Conservation (phyloP, 1,139 yeast genomes). For the Pichia sp. region DNA sequence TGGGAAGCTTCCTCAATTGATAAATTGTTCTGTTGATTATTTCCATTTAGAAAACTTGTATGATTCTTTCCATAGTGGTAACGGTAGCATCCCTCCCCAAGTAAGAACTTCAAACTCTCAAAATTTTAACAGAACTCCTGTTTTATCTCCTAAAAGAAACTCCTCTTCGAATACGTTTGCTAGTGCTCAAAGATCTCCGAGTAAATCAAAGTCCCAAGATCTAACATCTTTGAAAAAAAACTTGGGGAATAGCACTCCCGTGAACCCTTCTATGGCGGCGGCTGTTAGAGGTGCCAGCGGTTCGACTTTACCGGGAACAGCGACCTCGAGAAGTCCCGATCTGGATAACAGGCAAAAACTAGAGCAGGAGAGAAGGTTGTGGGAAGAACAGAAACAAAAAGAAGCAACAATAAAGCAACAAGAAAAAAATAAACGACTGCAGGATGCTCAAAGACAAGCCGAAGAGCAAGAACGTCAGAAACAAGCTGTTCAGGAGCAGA, state of each 20-base stretch:
- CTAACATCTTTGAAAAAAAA: constrained; percentile 7
- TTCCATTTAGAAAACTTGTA: constrained; percentile 26
- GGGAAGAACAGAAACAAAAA: constrained; percentile 7
- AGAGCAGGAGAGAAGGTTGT: constrained; percentile 9
- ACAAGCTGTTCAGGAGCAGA: constrained; percentile 5
- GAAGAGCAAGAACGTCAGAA: not conserved
- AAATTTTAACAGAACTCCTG: not conserved
- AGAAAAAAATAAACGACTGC: not conserved
- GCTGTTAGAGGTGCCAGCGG: constrained; percentile 10
- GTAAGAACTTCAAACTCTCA: not conserved
- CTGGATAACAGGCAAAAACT: constrained; percentile 7
- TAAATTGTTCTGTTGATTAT: constrained; percentile 38
- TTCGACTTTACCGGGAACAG: constrained; percentile 5
- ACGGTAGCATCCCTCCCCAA: not conserved
- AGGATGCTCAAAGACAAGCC: not conserved
- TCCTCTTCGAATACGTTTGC: constrained; percentile 7
- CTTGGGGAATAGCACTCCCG: constrained; percentile 5
- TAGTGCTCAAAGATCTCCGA: constrained; percentile 12
- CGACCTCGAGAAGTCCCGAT: constrained; percentile 7
- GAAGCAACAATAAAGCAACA: not conserved
- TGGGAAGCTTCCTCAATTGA: constrained; percentile 58
- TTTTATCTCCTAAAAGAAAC: not conserved
- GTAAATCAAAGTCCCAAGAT: constrained; percentile 8
- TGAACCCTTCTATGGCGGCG: constrained; percentile 12
- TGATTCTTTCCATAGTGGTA: constrained; percentile 8